These are phyloP conservation scores for Picea abies DNA, from an alignment of 83 land plant genomes.

Conservation along the genomic window DNA sequence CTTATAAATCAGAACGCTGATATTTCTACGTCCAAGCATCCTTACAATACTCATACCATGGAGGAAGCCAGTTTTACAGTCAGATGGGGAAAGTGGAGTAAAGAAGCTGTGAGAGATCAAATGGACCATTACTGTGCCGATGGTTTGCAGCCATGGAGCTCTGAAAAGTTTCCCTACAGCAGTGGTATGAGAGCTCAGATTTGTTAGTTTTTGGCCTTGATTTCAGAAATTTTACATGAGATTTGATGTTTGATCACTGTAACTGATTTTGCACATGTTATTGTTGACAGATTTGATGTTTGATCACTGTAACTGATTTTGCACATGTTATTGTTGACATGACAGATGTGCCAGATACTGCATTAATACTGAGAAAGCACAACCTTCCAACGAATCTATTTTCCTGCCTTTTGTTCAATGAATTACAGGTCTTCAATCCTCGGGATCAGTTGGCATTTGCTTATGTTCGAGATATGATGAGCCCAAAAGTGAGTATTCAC, in stretches of 20 bases:
- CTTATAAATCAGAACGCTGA: conserved; percentile 37
- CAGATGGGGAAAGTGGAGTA: conserved; percentile 73
- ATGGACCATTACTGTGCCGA: conserved; percentile 75
- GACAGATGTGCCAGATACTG: conserved; percentile 79
- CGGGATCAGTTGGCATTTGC: conserved; percentile 83
- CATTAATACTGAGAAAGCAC: conserved; percentile 63
- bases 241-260: too few relatives aligned
- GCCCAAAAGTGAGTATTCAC: conserved; percentile 48
- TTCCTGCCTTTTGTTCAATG: conserved; percentile 77
- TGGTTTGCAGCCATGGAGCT: conserved; percentile 68
- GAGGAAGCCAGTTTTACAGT: conserved; percentile 78
- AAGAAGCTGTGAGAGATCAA: conserved; percentile 43
- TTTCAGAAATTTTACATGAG: too few relatives aligned
- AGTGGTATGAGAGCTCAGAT: too few relatives aligned
- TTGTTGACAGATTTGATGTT: too few relatives aligned
- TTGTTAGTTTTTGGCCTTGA: too few relatives aligned
- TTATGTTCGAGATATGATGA: conserved; percentile 65
- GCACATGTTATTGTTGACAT: not conserved
- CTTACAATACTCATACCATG: conserved; percentile 51
- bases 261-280: not conserved
- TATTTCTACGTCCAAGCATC: conserved; percentile 67
- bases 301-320: not conserved
- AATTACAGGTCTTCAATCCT: conserved; percentile 68
- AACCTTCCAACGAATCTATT: conserved; percentile 44
- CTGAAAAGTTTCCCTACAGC: conserved; percentile 56